Evolutionary conservation across 495 filamentous ascomycete species (phyloP), one percentile per base, ranked within the genome.

Genomic region (Ramalina intermedia): DNA sequence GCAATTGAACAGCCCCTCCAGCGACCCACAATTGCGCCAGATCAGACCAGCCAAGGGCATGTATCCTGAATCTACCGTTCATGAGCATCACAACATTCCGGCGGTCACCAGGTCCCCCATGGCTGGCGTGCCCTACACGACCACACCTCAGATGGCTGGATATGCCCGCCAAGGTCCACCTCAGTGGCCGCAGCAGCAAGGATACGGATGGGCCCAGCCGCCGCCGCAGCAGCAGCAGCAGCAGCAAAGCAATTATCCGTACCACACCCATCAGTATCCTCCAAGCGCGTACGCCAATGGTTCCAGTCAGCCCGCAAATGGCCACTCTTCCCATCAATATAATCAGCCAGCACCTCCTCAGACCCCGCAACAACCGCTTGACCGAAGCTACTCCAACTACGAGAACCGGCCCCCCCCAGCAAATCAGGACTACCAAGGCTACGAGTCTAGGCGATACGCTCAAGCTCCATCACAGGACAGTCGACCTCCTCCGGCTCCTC

Each of bases 31-130:
- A n/a, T 72, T 98, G 37, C 79, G 87, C 52, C 75, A 88, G 58
- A 87, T 98, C 51, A 69, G 82, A 7, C 89, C 89, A 7, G 72
- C 76, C 35, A 94, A 94, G 63, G 87, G 87, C 55, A 83, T 98
- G 71, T 98, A 98, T 60, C 93, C 93, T 2, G 91, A 98, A 63
- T 90, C 93, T 5, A 95, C 88, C n/a, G 74, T 96, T 33, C 84
- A 87, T 55, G 91, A 96, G 50, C 75, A 81, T 47, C 76, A 79
- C 53, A 82, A 75, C 46, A 73, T 84, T 42, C 73, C 80, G 33
- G 68, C 79, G 12, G 78, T 81, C 2, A 80, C 80, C 18, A 71
- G 78, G 24, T 70, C 73, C 2, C 78, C 80, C 1, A 81, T 82
- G 78, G 59, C 61, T 21, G 74, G 71, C 36, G 70, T 75, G 7